Conservation (phyloP, 169 alveolate species). For the Theileria parva region DNA sequence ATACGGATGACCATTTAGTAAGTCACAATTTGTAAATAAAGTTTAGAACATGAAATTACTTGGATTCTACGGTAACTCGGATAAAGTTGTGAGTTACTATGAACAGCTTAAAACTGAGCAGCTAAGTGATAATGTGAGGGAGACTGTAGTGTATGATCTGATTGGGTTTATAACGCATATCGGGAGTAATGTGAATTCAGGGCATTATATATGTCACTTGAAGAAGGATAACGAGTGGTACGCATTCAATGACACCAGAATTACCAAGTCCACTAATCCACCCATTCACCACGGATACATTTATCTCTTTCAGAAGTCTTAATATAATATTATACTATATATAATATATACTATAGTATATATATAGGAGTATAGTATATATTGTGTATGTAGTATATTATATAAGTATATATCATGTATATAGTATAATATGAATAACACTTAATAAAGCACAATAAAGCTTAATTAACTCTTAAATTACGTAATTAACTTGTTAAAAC, state of each 20-base stretch:
- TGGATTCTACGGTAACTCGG: neutral
- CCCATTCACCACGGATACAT: slow-evolving; percentile 40
- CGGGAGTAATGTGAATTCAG: slow-evolving; percentile 78
- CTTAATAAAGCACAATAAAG: too few species aligned
- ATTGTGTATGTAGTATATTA: too few species aligned
- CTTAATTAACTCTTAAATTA: too few species aligned
- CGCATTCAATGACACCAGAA: slow-evolving; percentile 55
- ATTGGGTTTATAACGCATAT: slow-evolving; percentile 78
- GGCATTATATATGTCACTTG: slow-evolving; percentile 81
- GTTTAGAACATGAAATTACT: neutral
- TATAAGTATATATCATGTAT: too few species aligned
- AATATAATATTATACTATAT: neutral
- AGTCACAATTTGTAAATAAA: neutral
- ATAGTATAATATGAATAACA: too few species aligned
- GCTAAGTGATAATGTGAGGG: neutral
- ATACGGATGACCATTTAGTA: neutral
- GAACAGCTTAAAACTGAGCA: slow-evolving; percentile 24
- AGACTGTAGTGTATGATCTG: slow-evolving; percentile 59
- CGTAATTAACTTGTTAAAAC: too few species aligned
- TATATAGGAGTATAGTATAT: too few species aligned
- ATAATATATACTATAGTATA: too few species aligned
- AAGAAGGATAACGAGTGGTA: slow-evolving; percentile 55
- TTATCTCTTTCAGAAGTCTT: slow-evolving; percentile 25
- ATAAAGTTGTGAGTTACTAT: slow-evolving; percentile 19
- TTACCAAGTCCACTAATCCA: slow-evolving; percentile 16